Base-by-base conservation (phyloP, 2,329 filamentous ascomycete genomes). In the Alternaria sp. region DNA sequence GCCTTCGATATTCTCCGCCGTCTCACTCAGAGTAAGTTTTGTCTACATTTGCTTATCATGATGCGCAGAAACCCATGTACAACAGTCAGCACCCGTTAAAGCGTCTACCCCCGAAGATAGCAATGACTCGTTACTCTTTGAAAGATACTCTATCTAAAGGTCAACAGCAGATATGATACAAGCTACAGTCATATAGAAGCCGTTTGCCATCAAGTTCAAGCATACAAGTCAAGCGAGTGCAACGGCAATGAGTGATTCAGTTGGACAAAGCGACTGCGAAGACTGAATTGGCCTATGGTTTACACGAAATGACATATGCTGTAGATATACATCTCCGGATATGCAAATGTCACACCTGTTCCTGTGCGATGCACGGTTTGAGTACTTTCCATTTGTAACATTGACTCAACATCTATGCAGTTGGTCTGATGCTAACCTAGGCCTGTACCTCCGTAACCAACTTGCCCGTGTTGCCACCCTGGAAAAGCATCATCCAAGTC, bases 401-500 rank as follows among this genome's bases (percentile, higher is more conserved):
- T 49, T 21, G 23, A 50, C 15, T 50, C 47, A 28, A 21, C 47
- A 40, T 40, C 23, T 30, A 28, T 50, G 8, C 25, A 21, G 23
- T 30, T 17, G 25, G 15, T 40, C 36, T 2, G 3, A 40, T 40
- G 36, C 15, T 13, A 44, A 36, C 32, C 36, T 58, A 61, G 12
- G 17, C 57, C 36, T 64, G 64, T 26, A 79, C 58, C 65, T 81
- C 71, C 17, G 83, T 85, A 46, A 83, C 69, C 57, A 85, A 72
- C 76, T 85, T 85, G 17, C 83, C 83, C 51, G 77, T 81, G 68
- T 85, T 85, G 1, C 72, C 79, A 3, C 84, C 84, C 11, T 79
- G 72, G 62, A 85, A 86, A 67, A 86, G 69, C 77, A 80, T 77
- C 67, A 79, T 71, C 84, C 84, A 86, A 23, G 82, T 84, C 72